Percentiles rank a stretch among this genome's conserved stretches.
These are phyloP conservation scores for Laguncularia racemosa DNA, from an alignment of 345 rosid species.

Conservation along the genomic window DNA sequence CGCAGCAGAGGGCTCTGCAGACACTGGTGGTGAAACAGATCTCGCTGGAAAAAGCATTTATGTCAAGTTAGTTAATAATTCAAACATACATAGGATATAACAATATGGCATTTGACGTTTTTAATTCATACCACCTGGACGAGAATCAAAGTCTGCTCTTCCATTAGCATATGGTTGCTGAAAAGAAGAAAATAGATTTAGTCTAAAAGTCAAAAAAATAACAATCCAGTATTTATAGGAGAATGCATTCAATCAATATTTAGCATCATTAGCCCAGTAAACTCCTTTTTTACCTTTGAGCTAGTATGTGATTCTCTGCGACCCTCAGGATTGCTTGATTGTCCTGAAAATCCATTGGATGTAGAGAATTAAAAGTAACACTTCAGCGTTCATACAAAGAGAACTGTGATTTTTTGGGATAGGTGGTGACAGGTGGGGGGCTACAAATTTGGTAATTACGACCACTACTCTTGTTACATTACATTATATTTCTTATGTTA, in stretches of 20 bases:
- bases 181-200: conserved; percentile 13
- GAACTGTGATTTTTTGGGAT: too few species aligned
- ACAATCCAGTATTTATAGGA: conserved; percentile 4
- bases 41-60: conserved; percentile 40
- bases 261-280: background rate
- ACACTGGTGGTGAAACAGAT: conserved; percentile 62
- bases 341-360: conserved; percentile 32
- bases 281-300: conserved; percentile 42
- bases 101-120: conserved; percentile 6
- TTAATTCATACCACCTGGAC: conserved; percentile 45
- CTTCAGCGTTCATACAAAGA: background rate
- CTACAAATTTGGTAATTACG: too few species aligned
- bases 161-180: conserved; percentile 65
- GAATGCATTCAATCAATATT: background rate
- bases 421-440: too few species aligned
- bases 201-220: conserved; percentile 4
- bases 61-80: conserved; percentile 1
- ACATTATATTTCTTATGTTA: too few species aligned
- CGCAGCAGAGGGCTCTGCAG: conserved; percentile 46
- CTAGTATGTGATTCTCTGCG: conserved; percentile 20
- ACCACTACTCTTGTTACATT: too few species aligned
- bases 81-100: conserved; percentile 1
- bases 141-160: conserved; percentile 37
- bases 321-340: conserved; percentile 44
- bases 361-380: conserved; percentile 1